Conservation (phyloP, 2,329 filamentous ascomycete genomes). For the Phyllosticta capitalensis region DNA sequence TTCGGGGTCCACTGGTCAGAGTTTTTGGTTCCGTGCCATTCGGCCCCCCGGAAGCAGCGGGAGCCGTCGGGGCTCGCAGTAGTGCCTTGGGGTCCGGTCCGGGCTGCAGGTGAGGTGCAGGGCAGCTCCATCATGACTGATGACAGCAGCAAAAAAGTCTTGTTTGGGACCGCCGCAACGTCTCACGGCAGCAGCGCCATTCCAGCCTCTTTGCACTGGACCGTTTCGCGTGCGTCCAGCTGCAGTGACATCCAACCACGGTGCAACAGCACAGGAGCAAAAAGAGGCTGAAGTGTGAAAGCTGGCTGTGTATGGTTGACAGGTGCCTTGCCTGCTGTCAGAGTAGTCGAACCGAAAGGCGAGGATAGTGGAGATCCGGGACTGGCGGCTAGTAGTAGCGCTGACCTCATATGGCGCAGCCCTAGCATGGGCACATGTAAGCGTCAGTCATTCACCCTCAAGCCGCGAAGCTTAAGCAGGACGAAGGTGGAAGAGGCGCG, state of each 20-base stretch:
- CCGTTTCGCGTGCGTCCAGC: neutral
- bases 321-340: no score
- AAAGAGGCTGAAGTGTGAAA: neutral
- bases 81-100: neutral
- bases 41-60: neutral
- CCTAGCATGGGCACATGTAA: no score
- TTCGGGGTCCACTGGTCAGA: neutral
- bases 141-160: no score
- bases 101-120: no score
- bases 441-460: no score
- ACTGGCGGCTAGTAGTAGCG: no score
- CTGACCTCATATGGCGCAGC: no score
- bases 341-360: no score
- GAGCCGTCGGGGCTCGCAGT: neutral
- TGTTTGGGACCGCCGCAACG: neutral
- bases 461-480: no score
- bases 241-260: neutral
- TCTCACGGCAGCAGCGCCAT: neutral
- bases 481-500: neutral
- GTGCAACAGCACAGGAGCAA: neutral
- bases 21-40: neutral
- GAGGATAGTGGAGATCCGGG: no score
- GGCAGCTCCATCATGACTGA: no score
- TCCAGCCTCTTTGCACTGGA: neutral
- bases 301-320: neutral